phyloP scores from a whole-genome alignment of 345 rosid genomes.

The Mallotus nudiflorus region DNA sequence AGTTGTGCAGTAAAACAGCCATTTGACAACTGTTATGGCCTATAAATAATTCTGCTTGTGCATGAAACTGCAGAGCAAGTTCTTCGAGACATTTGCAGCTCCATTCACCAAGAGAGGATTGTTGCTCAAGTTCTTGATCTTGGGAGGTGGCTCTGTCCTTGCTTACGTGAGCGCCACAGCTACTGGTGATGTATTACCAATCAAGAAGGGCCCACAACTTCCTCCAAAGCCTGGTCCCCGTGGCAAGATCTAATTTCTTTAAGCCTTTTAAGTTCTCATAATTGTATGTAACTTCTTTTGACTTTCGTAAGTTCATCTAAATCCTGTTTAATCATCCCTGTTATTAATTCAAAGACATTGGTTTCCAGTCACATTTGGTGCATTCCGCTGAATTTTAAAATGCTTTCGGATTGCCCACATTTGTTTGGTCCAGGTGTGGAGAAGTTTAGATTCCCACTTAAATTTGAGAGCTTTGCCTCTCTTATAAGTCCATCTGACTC shows the following conservation, averaged over 20 bases:
- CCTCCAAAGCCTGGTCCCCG: conserved; percentile 89
- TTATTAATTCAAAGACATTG: conserved; percentile 17
- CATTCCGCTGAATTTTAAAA: background rate
- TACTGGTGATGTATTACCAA: conserved; percentile 73
- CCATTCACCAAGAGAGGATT: conserved; percentile 96
- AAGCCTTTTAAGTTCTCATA: conserved; percentile 10
- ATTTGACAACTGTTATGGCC: no score
- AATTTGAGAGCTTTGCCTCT: no score
- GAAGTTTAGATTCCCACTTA: no score
- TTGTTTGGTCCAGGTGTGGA: no score
- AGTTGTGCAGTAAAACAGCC: background rate
- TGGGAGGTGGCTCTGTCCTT: conserved; percentile 79
- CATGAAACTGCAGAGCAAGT: conserved; percentile 76
- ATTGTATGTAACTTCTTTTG: conserved; percentile 32
- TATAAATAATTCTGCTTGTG: no score
- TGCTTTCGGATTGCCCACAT: conserved; percentile 4
- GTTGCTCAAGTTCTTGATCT: conserved; percentile 85
- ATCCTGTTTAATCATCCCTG: conserved; percentile 7
- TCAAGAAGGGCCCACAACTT: conserved; percentile 93
- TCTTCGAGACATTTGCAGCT: conserved; percentile 88
- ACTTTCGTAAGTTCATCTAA: conserved; percentile 23
- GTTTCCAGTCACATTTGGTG: background rate
- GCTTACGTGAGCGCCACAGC: conserved; percentile 70
- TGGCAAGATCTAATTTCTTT: conserved; percentile 66
- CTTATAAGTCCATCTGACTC: no score